A percentile compares a stretch with the other conserved stretches of the same genome.
Conservation (phyloP, 2,329 filamentous ascomycete genomes). For the Podosphaera aphanis region DNA sequence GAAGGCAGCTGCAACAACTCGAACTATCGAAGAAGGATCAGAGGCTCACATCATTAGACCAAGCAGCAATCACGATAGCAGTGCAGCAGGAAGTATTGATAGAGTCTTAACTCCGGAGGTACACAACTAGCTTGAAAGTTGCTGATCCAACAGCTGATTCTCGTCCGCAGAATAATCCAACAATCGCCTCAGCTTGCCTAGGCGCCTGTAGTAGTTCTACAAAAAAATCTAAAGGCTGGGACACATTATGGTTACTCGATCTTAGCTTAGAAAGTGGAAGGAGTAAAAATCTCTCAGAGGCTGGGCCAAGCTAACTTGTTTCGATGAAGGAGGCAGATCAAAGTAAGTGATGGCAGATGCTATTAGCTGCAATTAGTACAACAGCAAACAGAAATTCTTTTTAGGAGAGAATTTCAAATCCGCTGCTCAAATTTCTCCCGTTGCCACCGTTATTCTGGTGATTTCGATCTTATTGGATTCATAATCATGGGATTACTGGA, state of each 20-base stretch:
- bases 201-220: neutral
- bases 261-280: constrained; percentile 2
- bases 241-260: constrained; percentile 1
- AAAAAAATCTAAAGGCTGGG: constrained; percentile 1
- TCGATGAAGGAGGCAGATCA: too few species aligned
- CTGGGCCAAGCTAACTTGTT: too few species aligned
- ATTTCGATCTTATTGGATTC: too few species aligned
- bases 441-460: too few species aligned
- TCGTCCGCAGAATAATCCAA: neutral
- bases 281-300: neutral
- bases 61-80: neutral
- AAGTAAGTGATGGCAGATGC: too few species aligned
- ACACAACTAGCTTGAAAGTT: neutral
- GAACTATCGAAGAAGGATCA: constrained; percentile 6
- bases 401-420: too few species aligned
- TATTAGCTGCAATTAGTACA: too few species aligned
- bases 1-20: constrained; percentile 8
- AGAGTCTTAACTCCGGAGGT: neutral
- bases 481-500: too few species aligned
- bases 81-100: neutral
- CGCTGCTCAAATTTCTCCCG: too few species aligned
- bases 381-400: too few species aligned
- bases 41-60: constrained; percentile 7
- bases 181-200: neutral
- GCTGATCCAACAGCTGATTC: constrained; percentile 1